Conservation (phyloP, 495 filamentous ascomycete genomes). For the Podospora pseudocomata region DNA sequence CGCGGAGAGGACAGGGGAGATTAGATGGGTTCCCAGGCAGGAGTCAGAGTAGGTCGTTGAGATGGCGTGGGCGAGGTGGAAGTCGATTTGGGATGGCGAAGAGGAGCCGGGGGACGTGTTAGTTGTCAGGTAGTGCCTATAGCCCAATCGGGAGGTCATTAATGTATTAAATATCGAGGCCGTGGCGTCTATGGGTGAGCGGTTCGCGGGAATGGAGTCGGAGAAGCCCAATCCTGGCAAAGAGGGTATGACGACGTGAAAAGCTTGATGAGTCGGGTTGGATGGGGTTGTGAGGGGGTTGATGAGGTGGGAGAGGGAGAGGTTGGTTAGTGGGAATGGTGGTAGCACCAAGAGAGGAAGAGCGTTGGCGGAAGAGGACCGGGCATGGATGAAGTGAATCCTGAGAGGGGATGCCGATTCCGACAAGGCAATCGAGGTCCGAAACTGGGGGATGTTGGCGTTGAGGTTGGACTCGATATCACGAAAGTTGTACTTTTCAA, state of each 20-base stretch:
- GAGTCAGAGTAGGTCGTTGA: conserved; percentile 50
- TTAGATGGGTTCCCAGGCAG: conserved; percentile 63
- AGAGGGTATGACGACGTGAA: conserved; percentile 67
- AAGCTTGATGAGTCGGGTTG: conserved; percentile 47
- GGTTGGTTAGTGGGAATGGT: conserved; percentile 66
- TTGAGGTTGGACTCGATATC: conserved; percentile 54
- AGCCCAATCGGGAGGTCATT: conserved; percentile 60
- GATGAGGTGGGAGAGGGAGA: conserved; percentile 63
- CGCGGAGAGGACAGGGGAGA: conserved; percentile 38
- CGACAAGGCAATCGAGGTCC: conserved; percentile 45
- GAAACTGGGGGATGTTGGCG: conserved; percentile 55
- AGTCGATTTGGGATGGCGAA: conserved; percentile 45
- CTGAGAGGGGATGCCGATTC: conserved; percentile 32
- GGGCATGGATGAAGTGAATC: conserved; percentile 56
- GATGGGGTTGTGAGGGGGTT: conserved; percentile 51
- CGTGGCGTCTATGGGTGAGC: conserved; percentile 53
- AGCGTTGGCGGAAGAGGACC: conserved; percentile 45
- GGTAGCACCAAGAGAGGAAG: conserved; percentile 62
- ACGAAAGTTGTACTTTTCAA: conserved; percentile 61
- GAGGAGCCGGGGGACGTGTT: conserved; percentile 34
- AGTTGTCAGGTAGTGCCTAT: conserved; percentile 58
- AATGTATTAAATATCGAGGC: conserved; percentile 60
- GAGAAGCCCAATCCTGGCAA: conserved; percentile 73
- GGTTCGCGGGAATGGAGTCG: conserved; percentile 49
- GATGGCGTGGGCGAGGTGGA: conserved; percentile 54